Evolutionary conservation across 495 filamentous ascomycete genomes (phyloP).

Genomic region (Chaetomium fimeti): DNA sequence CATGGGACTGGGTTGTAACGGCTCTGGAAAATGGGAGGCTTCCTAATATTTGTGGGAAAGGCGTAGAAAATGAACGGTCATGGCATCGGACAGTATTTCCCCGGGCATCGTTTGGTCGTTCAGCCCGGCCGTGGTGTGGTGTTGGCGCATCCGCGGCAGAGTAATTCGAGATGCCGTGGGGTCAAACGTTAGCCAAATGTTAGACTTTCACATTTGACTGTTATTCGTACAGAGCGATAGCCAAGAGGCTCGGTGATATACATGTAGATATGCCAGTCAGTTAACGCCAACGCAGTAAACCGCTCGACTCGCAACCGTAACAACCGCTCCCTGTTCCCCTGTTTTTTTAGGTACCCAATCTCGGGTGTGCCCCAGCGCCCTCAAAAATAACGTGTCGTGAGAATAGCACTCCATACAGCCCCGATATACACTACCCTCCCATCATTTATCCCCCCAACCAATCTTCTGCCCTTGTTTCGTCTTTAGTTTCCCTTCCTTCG

Average conservation of each 20-base stretch:
- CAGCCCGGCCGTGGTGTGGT: no score
- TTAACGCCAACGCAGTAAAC: not conserved
- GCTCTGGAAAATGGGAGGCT: not conserved
- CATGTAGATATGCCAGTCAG: not conserved
- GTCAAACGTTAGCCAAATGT: no score
- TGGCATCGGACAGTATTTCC: not conserved
- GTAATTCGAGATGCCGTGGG: not conserved
- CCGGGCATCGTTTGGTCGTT: not conserved
- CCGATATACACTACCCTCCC: not conserved
- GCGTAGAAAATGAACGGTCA: not conserved
- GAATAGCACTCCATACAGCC: not conserved
- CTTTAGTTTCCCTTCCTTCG: constrained; percentile 42
- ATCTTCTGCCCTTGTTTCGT: constrained; percentile 49
- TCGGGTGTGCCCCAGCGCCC: not conserved
- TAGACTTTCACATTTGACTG: not conserved
- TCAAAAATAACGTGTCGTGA: no score
- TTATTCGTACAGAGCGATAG: not conserved
- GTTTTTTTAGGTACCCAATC: not conserved
- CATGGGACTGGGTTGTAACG: not conserved
- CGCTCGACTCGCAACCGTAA: not conserved
- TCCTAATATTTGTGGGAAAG: not conserved
- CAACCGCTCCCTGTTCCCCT: not conserved
- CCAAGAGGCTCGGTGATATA: not conserved
- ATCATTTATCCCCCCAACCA: constrained; percentile 42
- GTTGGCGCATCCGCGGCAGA: not conserved